phyloP scores from a whole-genome alignment of 208 protist species.

The Borovskyia barvae region DNA sequence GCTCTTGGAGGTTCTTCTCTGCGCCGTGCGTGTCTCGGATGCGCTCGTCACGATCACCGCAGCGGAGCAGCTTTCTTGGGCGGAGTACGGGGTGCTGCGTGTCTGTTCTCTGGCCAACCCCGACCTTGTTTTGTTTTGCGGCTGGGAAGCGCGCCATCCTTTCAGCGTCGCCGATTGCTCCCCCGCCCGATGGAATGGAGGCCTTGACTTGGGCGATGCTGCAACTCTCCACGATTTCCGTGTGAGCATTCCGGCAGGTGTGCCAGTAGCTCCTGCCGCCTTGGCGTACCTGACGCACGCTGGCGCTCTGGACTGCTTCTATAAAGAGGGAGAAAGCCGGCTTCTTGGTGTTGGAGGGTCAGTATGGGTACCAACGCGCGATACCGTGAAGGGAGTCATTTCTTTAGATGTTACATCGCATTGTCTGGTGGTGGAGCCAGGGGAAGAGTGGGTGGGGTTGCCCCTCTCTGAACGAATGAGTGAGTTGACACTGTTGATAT shows the following conservation, averaged over 20 bases:
- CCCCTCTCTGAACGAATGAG: constrained; percentile 18
- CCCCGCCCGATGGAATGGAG: too few relatives aligned
- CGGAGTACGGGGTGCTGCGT: constrained; percentile 24
- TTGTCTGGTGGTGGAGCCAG: constrained; percentile 53
- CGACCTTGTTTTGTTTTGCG: constrained; percentile 27
- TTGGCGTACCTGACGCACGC: constrained; percentile 35
- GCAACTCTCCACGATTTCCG: constrained; percentile 3
- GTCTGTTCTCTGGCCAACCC: constrained; percentile 27
- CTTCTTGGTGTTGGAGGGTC: constrained; percentile 41
- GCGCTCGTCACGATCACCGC: constrained; percentile 32
- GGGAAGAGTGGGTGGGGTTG: constrained; percentile 16
- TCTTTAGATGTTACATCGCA: constrained; percentile 31
- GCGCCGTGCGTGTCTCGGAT: constrained; percentile 37
- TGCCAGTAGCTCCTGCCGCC: constrained; percentile 33
- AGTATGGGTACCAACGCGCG: constrained; percentile 50
- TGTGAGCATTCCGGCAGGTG: constrained; percentile 8
- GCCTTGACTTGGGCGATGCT: background rate
- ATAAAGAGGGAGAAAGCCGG: constrained; percentile 10
- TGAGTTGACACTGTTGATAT: constrained; percentile 35
- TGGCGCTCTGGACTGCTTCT: constrained; percentile 32
- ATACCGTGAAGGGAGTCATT: constrained; percentile 24
- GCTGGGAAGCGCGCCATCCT: constrained; percentile 24
- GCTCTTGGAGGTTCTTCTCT: constrained; percentile 23
- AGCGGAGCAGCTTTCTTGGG: constrained; percentile 17
- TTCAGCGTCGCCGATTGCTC: constrained; percentile 17